Conservation (phyloP, 2,329 filamentous ascomycete species). For the Penicillium hordei region DNA sequence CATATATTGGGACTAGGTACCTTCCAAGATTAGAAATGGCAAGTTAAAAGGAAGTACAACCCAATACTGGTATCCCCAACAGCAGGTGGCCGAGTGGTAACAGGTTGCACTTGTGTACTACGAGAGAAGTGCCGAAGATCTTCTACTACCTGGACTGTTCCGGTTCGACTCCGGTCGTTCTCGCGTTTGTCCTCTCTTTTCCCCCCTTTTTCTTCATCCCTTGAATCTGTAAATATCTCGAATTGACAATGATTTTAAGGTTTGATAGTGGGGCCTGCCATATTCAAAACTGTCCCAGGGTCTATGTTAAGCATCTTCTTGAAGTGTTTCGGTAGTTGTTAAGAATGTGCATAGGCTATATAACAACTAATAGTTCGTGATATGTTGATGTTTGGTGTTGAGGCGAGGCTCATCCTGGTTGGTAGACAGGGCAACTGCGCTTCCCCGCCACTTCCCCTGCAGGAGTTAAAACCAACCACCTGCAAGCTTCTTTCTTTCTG, state of each 20-base stretch:
- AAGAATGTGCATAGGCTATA: too few relatives aligned
- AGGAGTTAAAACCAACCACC: conserved; percentile 5
- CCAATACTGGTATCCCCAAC: not conserved
- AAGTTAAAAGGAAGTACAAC: not conserved
- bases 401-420: not conserved
- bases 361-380: not conserved
- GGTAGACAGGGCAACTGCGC: not conserved
- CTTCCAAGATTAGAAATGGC: too few relatives aligned
- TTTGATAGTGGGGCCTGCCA: conserved; percentile 1
- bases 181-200: not conserved
- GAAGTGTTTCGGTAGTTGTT: too few relatives aligned
- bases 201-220: not conserved
- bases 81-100: not conserved
- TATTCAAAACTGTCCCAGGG: too few relatives aligned
- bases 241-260: not conserved
- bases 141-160: not conserved
- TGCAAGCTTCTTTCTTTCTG: not conserved
- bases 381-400: not conserved
- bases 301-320: not conserved
- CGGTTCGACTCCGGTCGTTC: not conserved
- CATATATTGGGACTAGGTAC: too few relatives aligned
- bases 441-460: conserved; percentile 18
- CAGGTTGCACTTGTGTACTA: not conserved
- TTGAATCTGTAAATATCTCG: too few relatives aligned
- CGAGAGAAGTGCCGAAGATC: conserved; percentile 1